Percentiles rank a stretch among this genome's conserved stretches.
phyloP scores from a whole-genome alignment of 305 asterid genomes.

The Fraxinus sp. region DNA sequence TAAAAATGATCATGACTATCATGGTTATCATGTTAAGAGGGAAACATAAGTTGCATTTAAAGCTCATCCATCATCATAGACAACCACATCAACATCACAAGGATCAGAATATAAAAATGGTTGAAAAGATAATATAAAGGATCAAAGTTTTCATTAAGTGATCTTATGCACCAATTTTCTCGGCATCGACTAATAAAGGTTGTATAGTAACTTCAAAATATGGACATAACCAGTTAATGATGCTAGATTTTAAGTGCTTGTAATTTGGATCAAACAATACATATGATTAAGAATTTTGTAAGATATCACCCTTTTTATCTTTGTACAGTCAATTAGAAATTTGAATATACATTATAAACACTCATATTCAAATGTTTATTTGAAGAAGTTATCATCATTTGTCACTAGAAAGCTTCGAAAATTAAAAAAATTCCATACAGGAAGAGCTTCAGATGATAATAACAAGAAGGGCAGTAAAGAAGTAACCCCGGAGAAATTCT shows the following conservation, averaged over 20 bases:
- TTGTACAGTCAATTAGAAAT: neutral
- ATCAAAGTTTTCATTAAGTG: neutral
- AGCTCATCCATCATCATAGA: neutral
- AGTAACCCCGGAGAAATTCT: neutral
- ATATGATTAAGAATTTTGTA: neutral
- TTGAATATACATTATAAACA: neutral
- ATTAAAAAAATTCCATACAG: neutral
- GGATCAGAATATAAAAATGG: neutral
- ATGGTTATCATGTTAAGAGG: neutral
- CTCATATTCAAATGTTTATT: neutral
- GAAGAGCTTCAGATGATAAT: neutral
- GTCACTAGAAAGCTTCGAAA: neutral
- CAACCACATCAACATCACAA: neutral
- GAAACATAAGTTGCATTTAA: neutral
- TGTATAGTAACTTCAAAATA: neutral
- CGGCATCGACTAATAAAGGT: neutral
- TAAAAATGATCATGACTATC: conserved; percentile 2
- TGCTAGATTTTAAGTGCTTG: neutral
- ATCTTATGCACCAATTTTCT: neutral
- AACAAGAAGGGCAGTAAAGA: neutral
- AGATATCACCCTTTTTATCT: neutral
- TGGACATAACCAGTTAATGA: neutral
- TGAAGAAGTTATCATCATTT: neutral
- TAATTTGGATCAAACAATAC: neutral
- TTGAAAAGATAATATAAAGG: conserved; percentile 1